Conservation (phyloP, 2,329 filamentous ascomycete genomes). For the Rachicladosporium sp. region DNA sequence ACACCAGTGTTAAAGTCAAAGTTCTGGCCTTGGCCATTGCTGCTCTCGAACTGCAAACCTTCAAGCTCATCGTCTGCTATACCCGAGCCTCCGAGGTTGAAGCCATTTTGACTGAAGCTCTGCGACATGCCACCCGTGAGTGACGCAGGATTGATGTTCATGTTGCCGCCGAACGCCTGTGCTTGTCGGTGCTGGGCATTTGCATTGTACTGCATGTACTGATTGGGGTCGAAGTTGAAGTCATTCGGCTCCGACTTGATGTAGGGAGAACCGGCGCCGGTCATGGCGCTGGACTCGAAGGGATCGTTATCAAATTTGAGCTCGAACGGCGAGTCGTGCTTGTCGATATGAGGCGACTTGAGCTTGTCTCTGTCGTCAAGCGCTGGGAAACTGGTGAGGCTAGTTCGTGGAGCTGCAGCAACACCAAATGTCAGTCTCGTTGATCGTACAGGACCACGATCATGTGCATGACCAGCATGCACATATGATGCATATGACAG, state of each 20-base stretch:
- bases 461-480: no score
- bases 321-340: conserved; percentile 25
- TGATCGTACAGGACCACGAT: no score
- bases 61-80: conserved; percentile 84
- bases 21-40: conserved; percentile 19
- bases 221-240: conserved; percentile 38
- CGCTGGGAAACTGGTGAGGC: conserved; percentile 22
- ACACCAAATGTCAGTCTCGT: no score
- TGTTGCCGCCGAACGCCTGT: conserved; percentile 29
- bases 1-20: conserved; percentile 36
- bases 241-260: conserved; percentile 60
- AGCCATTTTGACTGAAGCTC: conserved; percentile 52
- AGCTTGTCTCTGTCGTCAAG: conserved; percentile 17
- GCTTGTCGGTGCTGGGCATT: conserved; percentile 13
- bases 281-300: conserved; percentile 31
- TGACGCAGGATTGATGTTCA: conserved; percentile 69
- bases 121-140: conserved; percentile 53
- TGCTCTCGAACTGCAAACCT: conserved; percentile 44
- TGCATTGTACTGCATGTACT: conserved; percentile 20
- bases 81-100: conserved; percentile 63
- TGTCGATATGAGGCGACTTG: conserved; percentile 13
- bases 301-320: conserved; percentile 20
- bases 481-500: no score
- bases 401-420: not conserved
- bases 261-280: conserved; percentile 45